These are phyloP conservation scores for Aspergillus baeticus DNA, from an alignment of 495 filamentous ascomycete species.

Conservation along the genomic window DNA sequence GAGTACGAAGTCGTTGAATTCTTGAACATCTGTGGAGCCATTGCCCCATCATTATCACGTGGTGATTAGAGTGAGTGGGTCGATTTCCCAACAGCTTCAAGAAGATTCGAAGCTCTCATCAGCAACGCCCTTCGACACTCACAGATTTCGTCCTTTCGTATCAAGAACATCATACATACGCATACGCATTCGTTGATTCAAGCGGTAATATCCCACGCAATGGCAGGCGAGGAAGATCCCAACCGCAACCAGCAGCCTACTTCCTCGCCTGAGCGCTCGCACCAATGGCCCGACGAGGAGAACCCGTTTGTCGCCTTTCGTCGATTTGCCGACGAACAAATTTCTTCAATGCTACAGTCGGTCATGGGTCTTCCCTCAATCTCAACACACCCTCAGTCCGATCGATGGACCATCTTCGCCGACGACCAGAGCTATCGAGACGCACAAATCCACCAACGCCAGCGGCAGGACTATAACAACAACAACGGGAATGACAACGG, in stretches of 20 bases:
- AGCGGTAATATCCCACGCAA: conserved; percentile 9
- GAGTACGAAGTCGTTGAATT: too few relatives aligned
- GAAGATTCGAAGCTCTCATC: conserved; percentile 9
- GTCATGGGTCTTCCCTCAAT: conserved; percentile 48
- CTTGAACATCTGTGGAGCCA: not conserved
- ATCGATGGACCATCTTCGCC: conserved; percentile 37
- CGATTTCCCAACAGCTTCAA: conserved; percentile 18
- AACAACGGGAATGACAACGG: conserved; percentile 16
- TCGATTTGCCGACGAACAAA: conserved; percentile 57
- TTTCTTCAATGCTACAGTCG: conserved; percentile 53
- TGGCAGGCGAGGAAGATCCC: conserved; percentile 33
- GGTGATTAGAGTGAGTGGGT: conserved; percentile 17
- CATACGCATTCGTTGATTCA: too few relatives aligned
- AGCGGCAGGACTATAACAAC: conserved; percentile 1
- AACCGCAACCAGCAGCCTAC: conserved; percentile 13
- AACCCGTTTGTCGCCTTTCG: conserved; percentile 63
- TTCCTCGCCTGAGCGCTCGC: conserved; percentile 16
- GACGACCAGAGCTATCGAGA: conserved; percentile 30
- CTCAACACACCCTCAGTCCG: conserved; percentile 24
- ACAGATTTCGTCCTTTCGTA: too few relatives aligned
- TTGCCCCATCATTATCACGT: conserved; percentile 13
- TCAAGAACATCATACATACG: too few relatives aligned
- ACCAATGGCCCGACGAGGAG: conserved; percentile 30
- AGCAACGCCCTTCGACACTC: not conserved
- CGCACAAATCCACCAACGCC: conserved; percentile 20